Conservation (phyloP, 139 green algal genomes). For the Chlamydomonas urium region DNA sequence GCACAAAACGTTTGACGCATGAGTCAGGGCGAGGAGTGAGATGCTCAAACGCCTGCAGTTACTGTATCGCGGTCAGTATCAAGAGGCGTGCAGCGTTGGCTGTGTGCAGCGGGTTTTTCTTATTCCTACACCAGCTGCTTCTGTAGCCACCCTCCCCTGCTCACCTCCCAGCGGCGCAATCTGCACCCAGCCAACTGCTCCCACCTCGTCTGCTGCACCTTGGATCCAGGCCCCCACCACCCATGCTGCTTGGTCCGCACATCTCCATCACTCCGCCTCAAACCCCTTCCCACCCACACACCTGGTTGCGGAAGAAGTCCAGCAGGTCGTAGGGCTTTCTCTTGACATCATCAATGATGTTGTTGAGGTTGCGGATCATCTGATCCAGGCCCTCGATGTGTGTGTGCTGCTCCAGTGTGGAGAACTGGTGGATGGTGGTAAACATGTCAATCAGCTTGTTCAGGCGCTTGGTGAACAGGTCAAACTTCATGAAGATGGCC, state of each 20-base stretch:
- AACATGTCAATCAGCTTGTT: conserved; percentile 87
- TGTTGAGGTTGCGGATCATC: conserved; percentile 75
- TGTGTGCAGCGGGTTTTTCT: no score
- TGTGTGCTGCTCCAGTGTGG: conserved; percentile 74
- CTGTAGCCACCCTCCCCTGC: no score
- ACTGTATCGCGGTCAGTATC: no score
- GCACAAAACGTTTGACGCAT: background rate
- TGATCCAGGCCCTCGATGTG: conserved; percentile 81
- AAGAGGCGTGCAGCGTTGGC: no score
- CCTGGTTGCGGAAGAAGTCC: conserved; percentile 72
- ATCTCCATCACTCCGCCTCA: background rate
- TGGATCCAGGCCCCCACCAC: background rate
- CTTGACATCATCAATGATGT: conserved; percentile 86
- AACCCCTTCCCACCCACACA: background rate
- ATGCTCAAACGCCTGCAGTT: no score
- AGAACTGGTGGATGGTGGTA: conserved; percentile 87
- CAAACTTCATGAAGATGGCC: conserved; percentile 81
- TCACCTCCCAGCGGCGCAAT: no score
- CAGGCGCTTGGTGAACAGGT: conserved; percentile 86
- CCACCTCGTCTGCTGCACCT: no score
- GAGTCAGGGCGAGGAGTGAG: background rate
- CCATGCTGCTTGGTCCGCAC: background rate
- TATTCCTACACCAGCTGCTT: no score
- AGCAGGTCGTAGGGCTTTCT: conserved; percentile 88
- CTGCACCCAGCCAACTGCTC: no score